These are phyloP conservation scores for Aegilops bicornis DNA, from an alignment of 176 grass and related monocot species.

Conservation along the genomic window DNA sequence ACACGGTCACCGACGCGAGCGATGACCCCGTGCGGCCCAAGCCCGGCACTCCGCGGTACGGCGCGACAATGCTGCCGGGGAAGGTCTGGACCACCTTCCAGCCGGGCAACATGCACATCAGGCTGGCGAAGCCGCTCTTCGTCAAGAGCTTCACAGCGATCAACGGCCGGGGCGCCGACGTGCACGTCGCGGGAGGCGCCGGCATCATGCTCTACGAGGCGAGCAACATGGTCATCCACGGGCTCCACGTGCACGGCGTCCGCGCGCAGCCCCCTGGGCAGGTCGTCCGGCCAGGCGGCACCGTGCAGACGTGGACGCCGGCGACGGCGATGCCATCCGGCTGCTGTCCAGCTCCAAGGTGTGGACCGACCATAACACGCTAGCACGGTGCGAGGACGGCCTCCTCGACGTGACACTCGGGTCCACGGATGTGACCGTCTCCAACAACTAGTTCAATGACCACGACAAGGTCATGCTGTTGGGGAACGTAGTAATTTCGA, in stretches of 20 bases:
- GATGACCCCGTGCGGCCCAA: no score
- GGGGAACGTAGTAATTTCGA: no score
- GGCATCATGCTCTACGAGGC: constrained; percentile 67
- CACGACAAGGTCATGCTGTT: constrained; percentile 98
- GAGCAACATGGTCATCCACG: constrained; percentile 66
- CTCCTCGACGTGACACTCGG: constrained; percentile 76
- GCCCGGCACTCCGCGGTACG: no score
- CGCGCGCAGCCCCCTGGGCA: constrained; percentile 27
- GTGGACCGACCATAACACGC: constrained; percentile 91
- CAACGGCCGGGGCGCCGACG: constrained; percentile 72
- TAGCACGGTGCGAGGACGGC: constrained; percentile 68
- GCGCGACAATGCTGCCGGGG: constrained; percentile 54
- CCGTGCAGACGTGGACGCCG: constrained; percentile 26
- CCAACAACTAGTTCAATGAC: constrained; percentile 88
- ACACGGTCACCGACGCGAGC: constrained; percentile 68
- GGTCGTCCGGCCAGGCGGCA: constrained; percentile 33
- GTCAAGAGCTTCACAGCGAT: constrained; percentile 85
- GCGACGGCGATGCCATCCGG: constrained; percentile 76
- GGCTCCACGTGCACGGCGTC: constrained; percentile 55
- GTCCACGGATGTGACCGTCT: constrained; percentile 66
- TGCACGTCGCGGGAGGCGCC: no score
- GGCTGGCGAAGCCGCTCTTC: constrained; percentile 56
- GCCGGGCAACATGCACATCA: constrained; percentile 78
- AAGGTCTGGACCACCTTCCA: constrained; percentile 91
- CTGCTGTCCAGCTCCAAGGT: constrained; percentile 56